Conservation (phyloP, 2,329 filamentous ascomycete species). For the Nigrograna mackinnonii region DNA sequence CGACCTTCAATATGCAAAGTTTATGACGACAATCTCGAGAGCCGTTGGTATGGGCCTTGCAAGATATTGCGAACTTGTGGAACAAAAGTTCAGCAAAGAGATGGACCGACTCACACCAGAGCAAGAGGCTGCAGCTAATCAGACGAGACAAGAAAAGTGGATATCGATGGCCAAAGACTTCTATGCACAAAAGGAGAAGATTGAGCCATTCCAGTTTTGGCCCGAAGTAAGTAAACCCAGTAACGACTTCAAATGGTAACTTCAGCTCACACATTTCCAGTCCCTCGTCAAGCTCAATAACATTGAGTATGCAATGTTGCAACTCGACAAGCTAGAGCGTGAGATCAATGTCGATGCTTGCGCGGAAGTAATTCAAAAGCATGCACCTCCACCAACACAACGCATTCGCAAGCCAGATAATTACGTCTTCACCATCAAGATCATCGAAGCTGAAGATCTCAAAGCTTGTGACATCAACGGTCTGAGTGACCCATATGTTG, state of each 20-base stretch:
- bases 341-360: conserved; percentile 91
- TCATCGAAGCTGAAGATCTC: conserved; percentile 95
- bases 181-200: conserved; percentile 87
- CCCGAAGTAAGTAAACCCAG: conserved; percentile 67
- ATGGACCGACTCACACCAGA: conserved; percentile 92
- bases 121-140: conserved; percentile 76
- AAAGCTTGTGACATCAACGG: conserved; percentile 98
- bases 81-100: conserved; percentile 82
- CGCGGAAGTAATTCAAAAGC: conserved; percentile 76
- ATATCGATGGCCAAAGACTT: conserved; percentile 93
- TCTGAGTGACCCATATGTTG: conserved; percentile 93
- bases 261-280: conserved; percentile 49
- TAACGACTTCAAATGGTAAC: neutral
- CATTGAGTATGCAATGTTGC: conserved; percentile 89
- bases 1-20: conserved; percentile 89
- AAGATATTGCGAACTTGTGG: conserved; percentile 88
- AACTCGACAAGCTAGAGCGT: conserved; percentile 87
- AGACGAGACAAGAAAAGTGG: conserved; percentile 89
- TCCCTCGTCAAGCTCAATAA: conserved; percentile 98
- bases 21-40: conserved; percentile 92
- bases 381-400: conserved; percentile 72
- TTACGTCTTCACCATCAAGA: conserved; percentile 98
- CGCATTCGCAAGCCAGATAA: conserved; percentile 74
- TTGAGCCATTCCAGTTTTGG: conserved; percentile 96
- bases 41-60: conserved; percentile 81